Evolutionary conservation across 805 yeast species (phyloP), one percentile per base, ranked within the genome.

Genomic region (Metschnikowia sp.): DNA sequence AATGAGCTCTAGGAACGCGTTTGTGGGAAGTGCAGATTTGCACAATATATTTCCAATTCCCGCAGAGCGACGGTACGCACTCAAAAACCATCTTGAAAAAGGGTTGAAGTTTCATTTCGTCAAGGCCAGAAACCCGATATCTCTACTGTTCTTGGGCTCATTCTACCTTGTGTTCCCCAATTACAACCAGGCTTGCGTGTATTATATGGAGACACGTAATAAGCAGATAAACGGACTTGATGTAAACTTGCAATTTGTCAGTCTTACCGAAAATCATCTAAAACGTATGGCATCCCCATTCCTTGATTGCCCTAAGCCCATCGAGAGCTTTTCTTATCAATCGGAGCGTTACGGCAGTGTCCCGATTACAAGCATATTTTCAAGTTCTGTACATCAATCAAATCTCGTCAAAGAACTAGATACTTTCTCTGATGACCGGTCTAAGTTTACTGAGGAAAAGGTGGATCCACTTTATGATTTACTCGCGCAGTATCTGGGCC

Each of bases 151-250:
- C 29, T 64, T 71, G 49, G 76, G 78, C 36, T 70, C 75, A 4
- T 82, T 81, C 59, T 84, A 76, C 58, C 61, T 85, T 32, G 59
- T 79, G 7, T 85, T 85, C 56, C 67, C 68, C 4, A 62, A 67
- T 35, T 58, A 62, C 34, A 67, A 70, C 26, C 75, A 73, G 15
- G 88, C 89, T 0, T 69, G 78, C 18, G 69, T 69, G 3, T 84
- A 76, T 59, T 71, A 69, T 61, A 57, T 69, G 18, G 86, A 82
- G 53, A 77, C 84, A 0, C 48, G 59, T 10, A 72, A 74, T 8
- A 73, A 76, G 44, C 66, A 68, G 45, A 57, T 83, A 32, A 77
- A 82, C 53, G 88, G 88, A 1, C 57, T 70, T 40, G 68, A 66
- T 26, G 57, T 80, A 15, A 62, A 73, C 28, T 62, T 81, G 31